Evolutionary conservation across 2,329 filamentous ascomycete genomes (phyloP).

Genomic region (Trichoderma sp.): DNA sequence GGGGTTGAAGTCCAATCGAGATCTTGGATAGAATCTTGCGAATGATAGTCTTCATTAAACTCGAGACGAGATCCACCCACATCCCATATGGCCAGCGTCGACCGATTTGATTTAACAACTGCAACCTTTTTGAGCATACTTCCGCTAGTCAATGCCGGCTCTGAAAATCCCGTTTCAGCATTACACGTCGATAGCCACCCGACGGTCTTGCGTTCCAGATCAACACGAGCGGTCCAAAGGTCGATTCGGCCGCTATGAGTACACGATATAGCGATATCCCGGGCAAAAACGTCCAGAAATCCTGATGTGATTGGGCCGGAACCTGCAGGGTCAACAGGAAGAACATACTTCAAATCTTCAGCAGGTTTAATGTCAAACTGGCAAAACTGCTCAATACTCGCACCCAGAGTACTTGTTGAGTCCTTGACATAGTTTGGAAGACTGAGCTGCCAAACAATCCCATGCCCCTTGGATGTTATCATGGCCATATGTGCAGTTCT

Average conservation of each 20-base stretch:
- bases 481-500: conserved; percentile 72
- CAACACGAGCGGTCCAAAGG: conserved; percentile 80
- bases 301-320: conserved; percentile 67
- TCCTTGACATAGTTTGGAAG: conserved; percentile 49
- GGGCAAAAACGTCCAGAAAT: conserved; percentile 81
- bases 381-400: conserved; percentile 61
- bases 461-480: conserved; percentile 72
- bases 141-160: conserved; percentile 76
- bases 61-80: conserved; percentile 77
- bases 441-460: conserved; percentile 75
- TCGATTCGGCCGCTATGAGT: conserved; percentile 70
- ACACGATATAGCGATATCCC: conserved; percentile 83
- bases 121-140: conserved; percentile 85
- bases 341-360: conserved; percentile 61
- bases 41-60: conserved; percentile 71
- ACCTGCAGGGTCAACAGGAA: conserved; percentile 85
- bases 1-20: conserved; percentile 93
- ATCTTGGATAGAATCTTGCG: conserved; percentile 73
- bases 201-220: conserved; percentile 55
- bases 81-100: conserved; percentile 86
- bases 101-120: conserved; percentile 69
- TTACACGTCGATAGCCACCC: conserved; percentile 81
- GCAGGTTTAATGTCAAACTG: conserved; percentile 62
- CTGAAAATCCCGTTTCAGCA: conserved; percentile 71
- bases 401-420: conserved; percentile 25